A percentile compares a stretch with the other conserved stretches of the same genome.
These are phyloP conservation scores for Penicillium sp. DNA, from an alignment of 2,329 filamentous ascomycete genomes.

Conservation along the genomic window DNA sequence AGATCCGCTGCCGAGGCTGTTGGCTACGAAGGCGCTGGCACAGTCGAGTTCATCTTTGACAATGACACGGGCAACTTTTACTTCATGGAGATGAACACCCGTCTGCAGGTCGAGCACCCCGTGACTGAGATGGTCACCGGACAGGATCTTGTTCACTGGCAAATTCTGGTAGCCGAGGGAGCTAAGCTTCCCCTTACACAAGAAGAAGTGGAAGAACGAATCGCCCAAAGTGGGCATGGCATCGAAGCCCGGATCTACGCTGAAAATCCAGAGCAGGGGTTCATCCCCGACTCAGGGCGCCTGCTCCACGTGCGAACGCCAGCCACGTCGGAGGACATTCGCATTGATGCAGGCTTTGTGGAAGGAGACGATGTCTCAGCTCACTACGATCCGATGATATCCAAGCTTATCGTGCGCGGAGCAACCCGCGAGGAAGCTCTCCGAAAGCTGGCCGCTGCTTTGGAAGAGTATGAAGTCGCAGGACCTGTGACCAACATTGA, in stretches of 20 bases:
- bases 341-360: constrained; percentile 91
- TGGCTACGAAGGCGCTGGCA: constrained; percentile 64
- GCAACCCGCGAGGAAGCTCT: constrained; percentile 76
- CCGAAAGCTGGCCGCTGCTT: constrained; percentile 73
- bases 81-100: constrained; percentile 74
- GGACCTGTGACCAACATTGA: constrained; percentile 95
- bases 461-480: constrained; percentile 88
- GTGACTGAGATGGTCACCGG: constrained; percentile 80
- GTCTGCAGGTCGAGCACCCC: constrained; percentile 94
- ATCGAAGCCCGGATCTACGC: constrained; percentile 97
- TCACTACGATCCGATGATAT: constrained; percentile 98
- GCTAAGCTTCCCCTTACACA: constrained; percentile 66
- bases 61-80: constrained; percentile 66
- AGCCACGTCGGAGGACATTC: constrained; percentile 65
- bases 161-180: constrained; percentile 79
- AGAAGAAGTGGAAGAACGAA: constrained; percentile 65
- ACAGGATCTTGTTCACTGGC: constrained; percentile 87
- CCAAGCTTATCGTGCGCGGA: constrained; percentile 90
- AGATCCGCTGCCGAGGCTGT: constrained; percentile 63
- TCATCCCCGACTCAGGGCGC: constrained; percentile 89
- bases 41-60: constrained; percentile 69
- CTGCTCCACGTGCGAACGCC: constrained; percentile 81
- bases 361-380: constrained; percentile 89
- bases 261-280: constrained; percentile 86
- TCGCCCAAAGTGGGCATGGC: constrained; percentile 74